Evolutionary conservation across 257 asterid genomes (phyloP).

Genomic region (Jasminum sambac): DNA sequence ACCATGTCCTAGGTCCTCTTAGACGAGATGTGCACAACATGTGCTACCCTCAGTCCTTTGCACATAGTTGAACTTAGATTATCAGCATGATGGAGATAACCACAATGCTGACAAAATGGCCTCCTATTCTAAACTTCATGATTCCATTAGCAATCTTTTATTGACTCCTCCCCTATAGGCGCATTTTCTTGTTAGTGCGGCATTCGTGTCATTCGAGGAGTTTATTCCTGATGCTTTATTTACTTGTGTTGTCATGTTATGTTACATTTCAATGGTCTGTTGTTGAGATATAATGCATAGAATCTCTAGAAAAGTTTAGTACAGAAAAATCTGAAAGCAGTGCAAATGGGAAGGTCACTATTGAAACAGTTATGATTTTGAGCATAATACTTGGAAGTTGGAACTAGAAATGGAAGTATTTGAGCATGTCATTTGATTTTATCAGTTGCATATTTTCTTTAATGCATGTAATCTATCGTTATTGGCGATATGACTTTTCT

Average conservation of each 20-base stretch:
- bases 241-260: not conserved
- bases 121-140: slow-evolving; percentile 30
- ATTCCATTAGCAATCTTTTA: slow-evolving; percentile 33
- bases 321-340: slow-evolving; percentile 4
- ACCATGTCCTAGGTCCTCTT: not conserved
- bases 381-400: not conserved
- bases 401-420: not conserved
- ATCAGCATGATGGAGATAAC: slow-evolving; percentile 9
- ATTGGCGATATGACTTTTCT: not conserved
- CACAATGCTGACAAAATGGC: slow-evolving; percentile 21
- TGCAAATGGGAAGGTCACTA: not conserved
- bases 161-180: slow-evolving; percentile 20
- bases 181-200: slow-evolving; percentile 35
- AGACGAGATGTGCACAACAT: not conserved
- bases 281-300: not conserved
- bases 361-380: not conserved
- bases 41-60: not conserved
- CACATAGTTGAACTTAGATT: slow-evolving; percentile 15
- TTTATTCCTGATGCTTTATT: slow-evolving; percentile 23
- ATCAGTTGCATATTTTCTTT: slow-evolving; percentile 18
- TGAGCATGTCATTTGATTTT: not conserved
- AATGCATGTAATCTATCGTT: not conserved
- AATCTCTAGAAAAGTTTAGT: not conserved
- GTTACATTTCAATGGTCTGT: not conserved
- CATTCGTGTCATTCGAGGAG: slow-evolving; percentile 28